phyloP scores from a whole-genome alignment of 2,329 filamentous ascomycete species.

The Penicillium sp. region DNA sequence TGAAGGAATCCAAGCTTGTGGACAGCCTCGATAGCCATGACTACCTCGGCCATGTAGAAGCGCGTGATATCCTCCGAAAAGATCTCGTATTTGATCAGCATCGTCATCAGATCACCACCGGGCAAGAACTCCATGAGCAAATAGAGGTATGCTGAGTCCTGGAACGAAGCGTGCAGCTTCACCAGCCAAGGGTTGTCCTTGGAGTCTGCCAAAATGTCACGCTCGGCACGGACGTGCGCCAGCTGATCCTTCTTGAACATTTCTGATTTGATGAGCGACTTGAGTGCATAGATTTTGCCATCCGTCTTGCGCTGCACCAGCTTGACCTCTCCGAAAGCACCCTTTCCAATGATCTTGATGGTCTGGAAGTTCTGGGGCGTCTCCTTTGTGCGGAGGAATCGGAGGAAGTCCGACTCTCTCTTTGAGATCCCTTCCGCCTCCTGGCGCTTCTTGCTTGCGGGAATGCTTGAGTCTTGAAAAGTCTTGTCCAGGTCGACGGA shows the following conservation, averaged over 20 bases:
- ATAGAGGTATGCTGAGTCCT: slow-evolving; percentile 92
- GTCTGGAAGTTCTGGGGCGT: slow-evolving; percentile 92
- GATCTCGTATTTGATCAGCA: slow-evolving; percentile 99
- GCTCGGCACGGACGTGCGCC: slow-evolving; percentile 92
- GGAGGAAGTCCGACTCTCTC: slow-evolving; percentile 86
- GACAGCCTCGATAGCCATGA: slow-evolving; percentile 96
- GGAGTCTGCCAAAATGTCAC: slow-evolving; percentile 94
- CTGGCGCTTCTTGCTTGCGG: slow-evolving; percentile 70
- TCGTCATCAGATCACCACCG: slow-evolving; percentile 97
- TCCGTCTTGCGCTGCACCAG: slow-evolving; percentile 94
- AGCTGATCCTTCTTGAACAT: slow-evolving; percentile 99
- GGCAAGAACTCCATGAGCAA: slow-evolving; percentile 99
- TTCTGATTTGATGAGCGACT: slow-evolving; percentile 96
- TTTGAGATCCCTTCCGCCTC: slow-evolving; percentile 79
- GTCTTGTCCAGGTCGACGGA: slow-evolving; percentile 88
- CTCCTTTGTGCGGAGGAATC: slow-evolving; percentile 89
- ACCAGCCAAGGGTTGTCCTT: slow-evolving; percentile 98
- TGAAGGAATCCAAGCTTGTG: slow-evolving; percentile 98
- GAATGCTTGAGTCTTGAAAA: slow-evolving; percentile 68
- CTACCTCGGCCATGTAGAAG: slow-evolving; percentile 98
- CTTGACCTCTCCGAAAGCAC: slow-evolving; percentile 97
- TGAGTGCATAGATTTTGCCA: slow-evolving; percentile 95
- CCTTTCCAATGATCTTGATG: slow-evolving; percentile 97
- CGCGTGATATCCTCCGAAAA: slow-evolving; percentile 98
- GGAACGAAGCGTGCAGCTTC: slow-evolving; percentile 96